Conservation (phyloP, 1,284 basidiomycete species). For the Papiliotrema nemorosa region DNA sequence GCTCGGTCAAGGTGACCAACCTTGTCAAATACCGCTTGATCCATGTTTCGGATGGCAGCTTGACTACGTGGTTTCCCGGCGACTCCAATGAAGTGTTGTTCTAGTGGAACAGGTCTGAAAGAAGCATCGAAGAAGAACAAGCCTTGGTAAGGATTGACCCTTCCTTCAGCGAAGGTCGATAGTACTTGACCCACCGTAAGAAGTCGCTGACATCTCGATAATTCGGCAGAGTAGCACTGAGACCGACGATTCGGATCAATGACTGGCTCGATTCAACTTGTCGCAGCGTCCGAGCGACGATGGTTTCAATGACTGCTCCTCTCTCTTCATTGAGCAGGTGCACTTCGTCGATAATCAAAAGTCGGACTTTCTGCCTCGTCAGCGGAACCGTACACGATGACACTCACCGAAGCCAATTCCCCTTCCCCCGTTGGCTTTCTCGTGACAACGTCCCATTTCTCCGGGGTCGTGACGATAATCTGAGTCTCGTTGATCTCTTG, state of each 20-base stretch:
- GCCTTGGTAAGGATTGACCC: constrained; percentile 85
- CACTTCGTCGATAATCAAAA: constrained; percentile 97
- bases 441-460: constrained; percentile 99
- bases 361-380: constrained; percentile 69
- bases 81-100: constrained; percentile 96
- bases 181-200: constrained; percentile 59
- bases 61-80: constrained; percentile 81
- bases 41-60: constrained; percentile 78
- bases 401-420: constrained; percentile 78
- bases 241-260: constrained; percentile 93
- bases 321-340: constrained; percentile 97
- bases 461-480: constrained; percentile 97
- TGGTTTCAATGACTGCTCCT: constrained; percentile 97
- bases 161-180: constrained; percentile 34
- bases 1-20: constrained; percentile 20
- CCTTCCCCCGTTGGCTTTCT: constrained; percentile 95
- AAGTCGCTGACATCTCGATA: constrained; percentile 97
- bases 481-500: constrained; percentile 94
- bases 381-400: neutral
- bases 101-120: constrained; percentile 92
- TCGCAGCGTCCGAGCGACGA: constrained; percentile 90
- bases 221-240: constrained; percentile 98
- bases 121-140: constrained; percentile 98
- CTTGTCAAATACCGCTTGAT: constrained; percentile 86
- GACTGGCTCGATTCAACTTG: constrained; percentile 97